These are phyloP conservation scores for Kodamaea lidongshanica DNA, from an alignment of 805 yeast genomes.

Conservation along the genomic window DNA sequence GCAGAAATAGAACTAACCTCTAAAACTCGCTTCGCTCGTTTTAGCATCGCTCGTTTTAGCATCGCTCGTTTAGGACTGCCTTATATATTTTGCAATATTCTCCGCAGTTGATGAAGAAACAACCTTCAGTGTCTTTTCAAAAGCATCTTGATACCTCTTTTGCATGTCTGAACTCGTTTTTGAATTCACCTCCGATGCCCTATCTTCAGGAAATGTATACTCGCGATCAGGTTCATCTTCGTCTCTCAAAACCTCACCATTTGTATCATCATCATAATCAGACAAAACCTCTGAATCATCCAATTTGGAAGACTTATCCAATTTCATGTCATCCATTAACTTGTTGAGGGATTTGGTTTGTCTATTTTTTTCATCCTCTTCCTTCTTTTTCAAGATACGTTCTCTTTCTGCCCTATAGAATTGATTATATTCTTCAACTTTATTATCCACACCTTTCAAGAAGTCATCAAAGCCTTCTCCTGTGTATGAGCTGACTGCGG, in stretches of 20 bases:
- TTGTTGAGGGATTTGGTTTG: constrained; percentile 66
- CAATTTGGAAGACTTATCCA: constrained; percentile 27
- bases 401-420: constrained; percentile 86
- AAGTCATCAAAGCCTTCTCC: constrained; percentile 95
- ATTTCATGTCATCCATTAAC: constrained; percentile 82
- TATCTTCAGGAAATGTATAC: constrained; percentile 64
- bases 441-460: constrained; percentile 72
- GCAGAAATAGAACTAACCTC: no score
- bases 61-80: no score
- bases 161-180: constrained; percentile 49
- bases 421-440: constrained; percentile 80
- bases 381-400: constrained; percentile 66
- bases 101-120: constrained; percentile 67
- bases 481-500: constrained; percentile 86
- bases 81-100: constrained; percentile 62
- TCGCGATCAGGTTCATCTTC: constrained; percentile 49
- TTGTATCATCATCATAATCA: constrained; percentile 40
- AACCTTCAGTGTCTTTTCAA: constrained; percentile 54
- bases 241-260: constrained; percentile 45
- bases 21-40: no score
- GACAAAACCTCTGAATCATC: constrained; percentile 44
- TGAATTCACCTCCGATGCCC: constrained; percentile 53
- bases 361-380: constrained; percentile 63
- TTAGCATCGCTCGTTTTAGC: no score
- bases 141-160: constrained; percentile 66